A percentile compares a stretch with the other conserved stretches of the same genome.
phyloP scores from a whole-genome alignment of 805 yeast genomes.

The Priceomyces melissophilus region DNA sequence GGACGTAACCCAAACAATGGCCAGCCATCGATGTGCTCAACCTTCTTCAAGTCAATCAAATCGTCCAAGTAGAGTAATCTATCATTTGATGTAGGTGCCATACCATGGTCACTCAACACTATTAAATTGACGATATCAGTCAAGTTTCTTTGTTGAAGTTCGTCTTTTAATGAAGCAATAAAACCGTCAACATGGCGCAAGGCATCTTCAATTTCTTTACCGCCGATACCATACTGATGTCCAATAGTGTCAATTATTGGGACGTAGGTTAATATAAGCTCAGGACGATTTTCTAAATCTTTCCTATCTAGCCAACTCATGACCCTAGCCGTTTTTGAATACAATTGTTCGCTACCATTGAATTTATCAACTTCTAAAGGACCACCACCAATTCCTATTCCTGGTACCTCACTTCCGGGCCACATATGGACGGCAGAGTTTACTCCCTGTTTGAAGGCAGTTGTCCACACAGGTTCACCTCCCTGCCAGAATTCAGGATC shows the following conservation, averaged over 20 bases:
- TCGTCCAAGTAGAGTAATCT: slow-evolving; percentile 74
- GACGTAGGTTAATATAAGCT: slow-evolving; percentile 70
- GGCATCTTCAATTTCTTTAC: slow-evolving; percentile 52
- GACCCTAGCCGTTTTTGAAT: slow-evolving; percentile 55
- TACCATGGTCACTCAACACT: slow-evolving; percentile 88
- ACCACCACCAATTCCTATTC: slow-evolving; percentile 34
- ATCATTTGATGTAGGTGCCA: slow-evolving; percentile 79
- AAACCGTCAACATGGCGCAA: slow-evolving; percentile 64
- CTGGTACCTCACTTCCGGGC: slow-evolving; percentile 87
- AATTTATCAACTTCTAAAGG: slow-evolving; percentile 57
- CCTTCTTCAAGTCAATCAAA: slow-evolving; percentile 48
- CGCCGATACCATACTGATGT: slow-evolving; percentile 66
- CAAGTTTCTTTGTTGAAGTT: slow-evolving; percentile 53
- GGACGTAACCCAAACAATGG: slow-evolving; percentile 82
- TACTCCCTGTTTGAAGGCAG: slow-evolving; percentile 62
- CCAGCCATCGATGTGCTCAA: slow-evolving; percentile 76
- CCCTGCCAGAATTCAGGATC: slow-evolving; percentile 71
- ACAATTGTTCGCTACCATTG: slow-evolving; percentile 59
- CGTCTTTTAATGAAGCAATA: slow-evolving; percentile 47
- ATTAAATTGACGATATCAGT: slow-evolving; percentile 66
- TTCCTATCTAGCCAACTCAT: slow-evolving; percentile 62
- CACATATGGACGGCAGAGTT: slow-evolving; percentile 87
- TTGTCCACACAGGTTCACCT: slow-evolving; percentile 86
- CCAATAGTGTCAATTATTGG: slow-evolving; percentile 82
- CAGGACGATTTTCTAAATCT: slow-evolving; percentile 58